Evolutionary conservation across 2,329 filamentous ascomycete genomes (phyloP), one percentile per base, ranked within the genome.

Genomic region (Colletotrichum neosansevieriae): DNA sequence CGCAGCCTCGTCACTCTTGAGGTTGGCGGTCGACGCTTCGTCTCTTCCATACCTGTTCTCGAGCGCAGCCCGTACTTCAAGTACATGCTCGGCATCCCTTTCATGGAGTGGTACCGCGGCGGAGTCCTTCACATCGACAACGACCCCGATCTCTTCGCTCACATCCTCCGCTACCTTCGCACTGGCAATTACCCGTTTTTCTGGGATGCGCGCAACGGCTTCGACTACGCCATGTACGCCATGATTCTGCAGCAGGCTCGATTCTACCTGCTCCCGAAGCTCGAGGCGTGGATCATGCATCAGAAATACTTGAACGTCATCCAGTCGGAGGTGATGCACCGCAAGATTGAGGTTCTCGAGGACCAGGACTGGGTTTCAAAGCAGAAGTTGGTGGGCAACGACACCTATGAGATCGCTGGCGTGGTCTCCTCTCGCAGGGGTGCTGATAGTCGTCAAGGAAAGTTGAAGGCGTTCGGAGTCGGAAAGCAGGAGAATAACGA

Each of bases 101-200:
- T 57, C 15, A 59, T 57, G 17, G 53, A 69, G 21, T 63, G 64
- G 45, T 60, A 58, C 45, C 67, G 45, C 32, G 47, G 56, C 21
- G 62, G 47, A 12, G 17, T 36, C 34, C 24, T 59, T 10, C 58
- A 81, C 71, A 64, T 83, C 40, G 79, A 82, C 68, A 75, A 76
- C 0, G 79, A 82, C 61, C 74, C 76, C 0, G 73, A 73, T 3
- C 60, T 79, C 6, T 82, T 83, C 69, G 68, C 71, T 13, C 74
- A 81, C 57, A 72, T 81, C 59, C 73, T 80, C 34, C 72, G 74
- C 13, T 79, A 77, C 70, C 74, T 81, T 50, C 76, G 78, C 38
- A 75, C 74, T 4, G 73, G 74, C 6, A 69, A 74, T 17, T 75
- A 76, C 60, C 79, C 80, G 0, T 61, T 83, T 6, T 79, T 80